Conservation (phyloP, 805 yeast genomes). For the Yamadazyma laniorum region DNA sequence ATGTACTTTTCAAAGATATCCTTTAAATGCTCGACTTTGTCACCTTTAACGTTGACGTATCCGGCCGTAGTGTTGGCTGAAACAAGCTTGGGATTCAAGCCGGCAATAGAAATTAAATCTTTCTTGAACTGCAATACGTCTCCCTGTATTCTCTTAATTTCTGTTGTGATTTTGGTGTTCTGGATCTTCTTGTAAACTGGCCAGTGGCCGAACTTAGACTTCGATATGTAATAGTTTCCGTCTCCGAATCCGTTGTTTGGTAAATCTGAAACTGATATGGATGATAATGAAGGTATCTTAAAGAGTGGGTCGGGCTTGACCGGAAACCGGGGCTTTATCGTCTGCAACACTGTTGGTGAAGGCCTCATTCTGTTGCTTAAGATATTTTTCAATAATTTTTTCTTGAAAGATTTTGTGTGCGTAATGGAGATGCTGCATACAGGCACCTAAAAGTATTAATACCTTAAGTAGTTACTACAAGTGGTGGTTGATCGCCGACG, state of each 20-base stretch:
- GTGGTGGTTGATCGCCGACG: too few relatives aligned
- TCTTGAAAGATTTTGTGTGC: too few relatives aligned
- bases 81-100: slow-evolving; percentile 39
- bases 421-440: slow-evolving; percentile 1
- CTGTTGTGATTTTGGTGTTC: slow-evolving; percentile 66
- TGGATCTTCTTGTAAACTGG: slow-evolving; percentile 79
- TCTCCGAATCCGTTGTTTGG: slow-evolving; percentile 36
- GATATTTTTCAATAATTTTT: slow-evolving; percentile 5
- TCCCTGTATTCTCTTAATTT: slow-evolving; percentile 70
- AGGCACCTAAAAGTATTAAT: too few relatives aligned
- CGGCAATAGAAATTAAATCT: slow-evolving; percentile 58
- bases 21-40: slow-evolving; percentile 31
- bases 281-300: slow-evolving; percentile 28
- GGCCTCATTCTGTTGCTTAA: slow-evolving; percentile 24
- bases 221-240: slow-evolving; percentile 41
- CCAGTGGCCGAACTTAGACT: slow-evolving; percentile 63
- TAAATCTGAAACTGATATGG: slow-evolving; percentile 21
- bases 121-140: slow-evolving; percentile 61
- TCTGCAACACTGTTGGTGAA: slow-evolving; percentile 18
- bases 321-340: slow-evolving; percentile 22
- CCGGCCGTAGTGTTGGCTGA: slow-evolving; percentile 34
- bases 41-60: slow-evolving; percentile 41
- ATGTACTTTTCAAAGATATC: slow-evolving; percentile 22
- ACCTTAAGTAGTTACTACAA: too few relatives aligned
- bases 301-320: slow-evolving; percentile 16